Evolutionary conservation across 1,139 yeast species (phyloP).

Genomic region (Pichia sp.): DNA sequence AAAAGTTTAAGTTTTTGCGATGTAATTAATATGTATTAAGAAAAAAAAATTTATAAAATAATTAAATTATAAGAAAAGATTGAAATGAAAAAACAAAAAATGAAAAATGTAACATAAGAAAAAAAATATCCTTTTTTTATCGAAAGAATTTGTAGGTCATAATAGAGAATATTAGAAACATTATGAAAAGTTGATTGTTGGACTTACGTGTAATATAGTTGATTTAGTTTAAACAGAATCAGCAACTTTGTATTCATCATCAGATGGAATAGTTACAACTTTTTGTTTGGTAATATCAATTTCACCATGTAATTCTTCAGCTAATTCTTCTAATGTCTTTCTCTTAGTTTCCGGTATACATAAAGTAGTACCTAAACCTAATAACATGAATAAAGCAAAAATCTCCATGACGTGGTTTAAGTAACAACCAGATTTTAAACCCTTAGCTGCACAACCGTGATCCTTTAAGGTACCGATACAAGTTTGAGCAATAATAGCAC

Average conservation of each 20-base stretch:
- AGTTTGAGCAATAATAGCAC: conserved; percentile 94
- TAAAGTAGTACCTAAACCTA: conserved; percentile 59
- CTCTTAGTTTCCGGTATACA: conserved; percentile 87
- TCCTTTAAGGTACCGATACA: conserved; percentile 77
- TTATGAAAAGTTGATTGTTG: background rate
- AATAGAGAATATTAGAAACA: background rate
- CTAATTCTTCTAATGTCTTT: conserved; percentile 74
- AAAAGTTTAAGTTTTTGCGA: no score
- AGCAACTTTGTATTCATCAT: conserved; percentile 25
- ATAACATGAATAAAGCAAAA: conserved; percentile 82
- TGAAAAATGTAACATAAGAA: no score
- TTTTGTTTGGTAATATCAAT: conserved; percentile 35
- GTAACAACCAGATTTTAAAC: conserved; percentile 54
- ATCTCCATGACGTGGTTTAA: conserved; percentile 89
- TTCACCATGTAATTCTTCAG: conserved; percentile 76
- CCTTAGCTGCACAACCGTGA: conserved; percentile 61
- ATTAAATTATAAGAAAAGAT: no score
- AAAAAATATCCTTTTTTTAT: no score
- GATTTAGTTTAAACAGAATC: conserved; percentile 21
- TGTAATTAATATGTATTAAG: no score
- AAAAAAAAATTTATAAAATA: no score
- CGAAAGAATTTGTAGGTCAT: no score
- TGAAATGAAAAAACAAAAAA: no score
- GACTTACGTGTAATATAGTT: no score
- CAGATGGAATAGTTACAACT: conserved; percentile 19